phyloP scores from a whole-genome alignment of 352 stramenopile species.

The Pythium phragmiticola region DNA sequence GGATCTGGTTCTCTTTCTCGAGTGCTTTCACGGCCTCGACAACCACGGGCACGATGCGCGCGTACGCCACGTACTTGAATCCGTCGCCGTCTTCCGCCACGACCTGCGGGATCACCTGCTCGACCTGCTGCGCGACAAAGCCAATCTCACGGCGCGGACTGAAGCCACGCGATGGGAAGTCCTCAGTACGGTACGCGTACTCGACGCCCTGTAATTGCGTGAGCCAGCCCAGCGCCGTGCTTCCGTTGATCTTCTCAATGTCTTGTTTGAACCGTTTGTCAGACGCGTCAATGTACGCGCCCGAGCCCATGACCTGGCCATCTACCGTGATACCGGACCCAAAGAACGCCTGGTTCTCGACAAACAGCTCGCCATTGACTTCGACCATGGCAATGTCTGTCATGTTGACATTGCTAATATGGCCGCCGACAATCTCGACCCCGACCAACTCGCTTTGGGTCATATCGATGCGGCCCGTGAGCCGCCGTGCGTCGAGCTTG shows the following conservation, averaged over 20 bases:
- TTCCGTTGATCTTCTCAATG: conserved; percentile 47
- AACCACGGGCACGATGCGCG: conserved; percentile 70
- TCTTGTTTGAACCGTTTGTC: conserved; percentile 87
- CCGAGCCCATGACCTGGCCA: conserved; percentile 88
- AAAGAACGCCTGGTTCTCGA: conserved; percentile 82
- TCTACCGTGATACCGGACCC: conserved; percentile 82
- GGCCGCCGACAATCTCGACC: conserved; percentile 71
- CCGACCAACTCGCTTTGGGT: conserved; percentile 59
- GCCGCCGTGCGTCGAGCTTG: conserved; percentile 43
- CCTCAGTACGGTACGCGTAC: conserved; percentile 48
- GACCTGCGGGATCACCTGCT: conserved; percentile 76
- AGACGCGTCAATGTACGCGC: conserved; percentile 90
- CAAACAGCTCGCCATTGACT: conserved; percentile 79
- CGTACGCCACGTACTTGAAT: conserved; percentile 90
- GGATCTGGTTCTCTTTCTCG: conserved; percentile 13
- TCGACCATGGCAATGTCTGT: conserved; percentile 65
- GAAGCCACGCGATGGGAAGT: conserved; percentile 52
- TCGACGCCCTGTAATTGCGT: conserved; percentile 58
- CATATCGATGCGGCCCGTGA: conserved; percentile 80
- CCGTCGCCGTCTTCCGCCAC: conserved; percentile 62
- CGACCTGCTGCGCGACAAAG: conserved; percentile 89
- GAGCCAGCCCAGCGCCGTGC: conserved; percentile 14
- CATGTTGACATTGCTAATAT: conserved; percentile 81
- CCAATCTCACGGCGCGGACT: conserved; percentile 54
- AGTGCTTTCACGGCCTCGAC: conserved; percentile 74